phyloP scores from a whole-genome alignment of 2,329 filamentous ascomycete species.

The Aspergillus pseudonomiae region DNA sequence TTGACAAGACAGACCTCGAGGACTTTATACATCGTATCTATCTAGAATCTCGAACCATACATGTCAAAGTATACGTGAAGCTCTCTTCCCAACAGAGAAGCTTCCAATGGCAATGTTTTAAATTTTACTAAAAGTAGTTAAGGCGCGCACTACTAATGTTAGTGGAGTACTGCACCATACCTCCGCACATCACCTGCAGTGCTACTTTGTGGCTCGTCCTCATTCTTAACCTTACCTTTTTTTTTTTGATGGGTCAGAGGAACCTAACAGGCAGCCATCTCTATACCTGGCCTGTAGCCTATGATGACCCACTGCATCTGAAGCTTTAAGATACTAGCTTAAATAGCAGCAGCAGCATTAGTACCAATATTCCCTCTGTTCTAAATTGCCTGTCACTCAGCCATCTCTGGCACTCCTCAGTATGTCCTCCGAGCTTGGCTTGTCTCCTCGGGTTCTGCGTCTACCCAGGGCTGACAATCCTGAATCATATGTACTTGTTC shows the following conservation, averaged over 20 bases:
- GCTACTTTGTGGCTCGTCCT: background rate
- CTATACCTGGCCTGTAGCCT: background rate
- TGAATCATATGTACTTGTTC: conserved; percentile 51
- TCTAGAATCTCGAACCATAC: background rate
- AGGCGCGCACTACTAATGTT: background rate
- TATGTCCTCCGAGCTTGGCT: conserved; percentile 17
- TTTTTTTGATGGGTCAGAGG: background rate
- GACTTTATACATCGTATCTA: background rate
- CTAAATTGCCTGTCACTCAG: background rate
- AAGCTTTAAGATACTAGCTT: background rate
- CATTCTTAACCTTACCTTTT: background rate
- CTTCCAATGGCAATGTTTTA: background rate
- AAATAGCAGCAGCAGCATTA: background rate
- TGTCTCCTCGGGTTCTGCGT: conserved; percentile 48
- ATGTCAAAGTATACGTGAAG: background rate
- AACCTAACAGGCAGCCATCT: background rate
- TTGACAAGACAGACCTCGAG: background rate
- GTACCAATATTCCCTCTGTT: background rate
- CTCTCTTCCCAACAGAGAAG: background rate
- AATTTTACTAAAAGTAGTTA: background rate
- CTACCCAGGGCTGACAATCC: conserved; percentile 51
- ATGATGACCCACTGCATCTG: background rate
- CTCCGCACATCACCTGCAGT: background rate
- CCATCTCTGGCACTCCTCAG: background rate
- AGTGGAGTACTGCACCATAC: background rate